Evolutionary conservation across 257 asterid genomes (phyloP).

Genomic region (Fraxinus americana): DNA sequence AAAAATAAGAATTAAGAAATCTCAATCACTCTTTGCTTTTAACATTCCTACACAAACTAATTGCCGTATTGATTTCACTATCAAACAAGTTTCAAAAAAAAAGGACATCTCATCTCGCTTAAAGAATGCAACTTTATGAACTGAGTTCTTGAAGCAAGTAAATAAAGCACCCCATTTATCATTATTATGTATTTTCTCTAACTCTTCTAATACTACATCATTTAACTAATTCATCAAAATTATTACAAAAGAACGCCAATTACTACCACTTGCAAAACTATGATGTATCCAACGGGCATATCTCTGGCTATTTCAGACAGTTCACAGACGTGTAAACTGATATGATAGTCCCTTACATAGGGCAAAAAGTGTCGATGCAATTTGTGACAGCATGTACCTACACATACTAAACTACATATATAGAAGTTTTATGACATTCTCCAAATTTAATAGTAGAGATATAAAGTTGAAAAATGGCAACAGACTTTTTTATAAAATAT

Average conservation of each 20-base stretch:
- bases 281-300: background rate
- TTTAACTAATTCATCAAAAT: background rate
- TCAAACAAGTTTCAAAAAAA: constrained; percentile 12
- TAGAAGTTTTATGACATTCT: background rate
- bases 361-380: background rate
- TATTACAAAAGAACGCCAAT: background rate
- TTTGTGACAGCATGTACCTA: background rate
- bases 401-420: constrained; percentile 4
- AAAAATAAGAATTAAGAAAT: background rate
- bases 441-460: background rate
- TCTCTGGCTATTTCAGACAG: background rate
- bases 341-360: background rate
- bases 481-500: background rate
- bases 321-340: background rate
- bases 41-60: background rate
- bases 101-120: background rate
- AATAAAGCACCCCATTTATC: background rate
- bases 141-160: constrained; percentile 2
- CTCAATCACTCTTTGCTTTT: background rate
- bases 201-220: background rate
- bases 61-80: background rate
- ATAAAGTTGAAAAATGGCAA: too few relatives aligned
- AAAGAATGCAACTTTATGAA: constrained; percentile 24
- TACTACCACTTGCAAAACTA: background rate
- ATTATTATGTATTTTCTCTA: background rate